A percentile compares a stretch with the other conserved stretches of the same genome.
These are phyloP conservation scores for Colletotrichum sp. DNA, from an alignment of 2,329 filamentous ascomycete genomes.

Conservation along the genomic window DNA sequence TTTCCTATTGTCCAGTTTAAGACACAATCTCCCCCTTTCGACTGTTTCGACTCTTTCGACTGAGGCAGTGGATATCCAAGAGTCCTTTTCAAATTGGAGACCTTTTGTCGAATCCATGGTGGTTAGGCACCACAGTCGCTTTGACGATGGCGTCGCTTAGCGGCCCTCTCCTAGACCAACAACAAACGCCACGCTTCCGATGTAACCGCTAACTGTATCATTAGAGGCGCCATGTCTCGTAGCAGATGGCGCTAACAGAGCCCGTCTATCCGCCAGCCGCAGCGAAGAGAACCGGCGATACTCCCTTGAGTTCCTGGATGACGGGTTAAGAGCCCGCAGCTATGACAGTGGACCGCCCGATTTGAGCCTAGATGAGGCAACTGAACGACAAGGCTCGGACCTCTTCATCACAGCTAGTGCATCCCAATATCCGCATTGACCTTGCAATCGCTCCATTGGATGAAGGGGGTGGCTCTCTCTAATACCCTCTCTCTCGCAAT, in stretches of 20 bases:
- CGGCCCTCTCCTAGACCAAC: background rate
- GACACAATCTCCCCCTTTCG: background rate
- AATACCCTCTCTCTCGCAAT: conserved; percentile 15
- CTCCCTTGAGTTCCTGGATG: background rate
- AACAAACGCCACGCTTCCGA: background rate
- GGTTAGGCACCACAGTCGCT: conserved; percentile 3
- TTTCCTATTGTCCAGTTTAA: background rate
- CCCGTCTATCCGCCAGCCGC: background rate
- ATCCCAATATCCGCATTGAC: conserved; percentile 21
- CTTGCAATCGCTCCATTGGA: background rate
- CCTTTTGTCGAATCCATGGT: background rate
- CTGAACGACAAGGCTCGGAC: conserved; percentile 15
- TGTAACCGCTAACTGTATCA: conserved; percentile 13
- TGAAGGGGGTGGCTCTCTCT: background rate
- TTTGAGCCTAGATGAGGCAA: conserved; percentile 1
- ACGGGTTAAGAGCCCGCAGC: background rate
- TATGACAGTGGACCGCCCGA: background rate
- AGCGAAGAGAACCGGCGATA: background rate
- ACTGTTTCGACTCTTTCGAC: background rate
- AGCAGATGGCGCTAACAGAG: background rate
- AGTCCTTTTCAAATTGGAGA: background rate
- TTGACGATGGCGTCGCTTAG: conserved; percentile 13
- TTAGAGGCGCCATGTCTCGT: conserved; percentile 6
- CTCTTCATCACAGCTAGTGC: conserved; percentile 15
- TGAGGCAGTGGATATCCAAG: background rate